These are phyloP conservation scores for Chlamydomonas urium DNA, from an alignment of 139 green algal species.

Conservation along the genomic window DNA sequence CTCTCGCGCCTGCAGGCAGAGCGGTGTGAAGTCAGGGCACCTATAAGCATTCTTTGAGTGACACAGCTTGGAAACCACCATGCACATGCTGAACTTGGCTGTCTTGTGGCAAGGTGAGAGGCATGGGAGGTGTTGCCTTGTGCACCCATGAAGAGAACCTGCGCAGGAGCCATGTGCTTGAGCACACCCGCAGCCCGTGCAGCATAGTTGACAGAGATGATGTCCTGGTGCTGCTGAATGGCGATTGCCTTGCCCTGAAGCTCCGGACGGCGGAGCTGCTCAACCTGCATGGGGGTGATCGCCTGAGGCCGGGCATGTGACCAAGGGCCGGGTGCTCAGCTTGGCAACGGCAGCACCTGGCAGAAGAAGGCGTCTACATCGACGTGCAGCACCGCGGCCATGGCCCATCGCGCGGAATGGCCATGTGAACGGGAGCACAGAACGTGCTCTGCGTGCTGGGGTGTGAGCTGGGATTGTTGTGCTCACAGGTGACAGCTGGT, in stretches of 20 bases:
- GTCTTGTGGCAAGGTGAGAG: no score
- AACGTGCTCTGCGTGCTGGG: no score
- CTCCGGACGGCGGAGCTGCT: conserved; percentile 34
- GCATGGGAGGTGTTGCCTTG: no score
- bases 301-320: background rate
- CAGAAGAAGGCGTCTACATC: conserved; percentile 63
- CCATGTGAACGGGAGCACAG: no score
- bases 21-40: no score
- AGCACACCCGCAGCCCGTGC: conserved; percentile 45
- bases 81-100: no score
- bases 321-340: background rate
- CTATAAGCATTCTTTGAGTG: no score
- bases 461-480: no score
- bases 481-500: no score
- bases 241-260: conserved; percentile 43
- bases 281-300: conserved; percentile 36
- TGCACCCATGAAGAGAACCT: no score
- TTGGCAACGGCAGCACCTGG: background rate
- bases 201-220: conserved; percentile 48
- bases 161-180: conserved; percentile 54
- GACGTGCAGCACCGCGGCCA: conserved; percentile 55
- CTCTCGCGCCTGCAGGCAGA: conserved; percentile 28
- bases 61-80: no score
- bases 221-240: conserved; percentile 61
- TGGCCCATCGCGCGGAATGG: no score